Evolutionary conservation across 805 yeast genomes (phyloP).

Genomic region (Teunomyces lycoperdinae): DNA sequence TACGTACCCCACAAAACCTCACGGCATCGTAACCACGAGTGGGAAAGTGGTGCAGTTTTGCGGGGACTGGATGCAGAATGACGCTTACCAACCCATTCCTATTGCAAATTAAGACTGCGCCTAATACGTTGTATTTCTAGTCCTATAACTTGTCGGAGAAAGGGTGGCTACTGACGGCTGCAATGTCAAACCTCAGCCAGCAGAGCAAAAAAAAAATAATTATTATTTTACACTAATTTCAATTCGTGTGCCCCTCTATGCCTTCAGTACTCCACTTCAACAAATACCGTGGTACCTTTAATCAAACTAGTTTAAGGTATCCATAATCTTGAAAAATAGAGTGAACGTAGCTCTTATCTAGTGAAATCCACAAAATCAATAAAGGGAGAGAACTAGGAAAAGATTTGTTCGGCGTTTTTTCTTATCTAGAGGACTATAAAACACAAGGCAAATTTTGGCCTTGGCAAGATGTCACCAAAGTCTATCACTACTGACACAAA

Average conservation of each 20-base stretch:
- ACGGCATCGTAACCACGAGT: background rate
- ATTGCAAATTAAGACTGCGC: background rate
- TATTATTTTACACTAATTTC: background rate
- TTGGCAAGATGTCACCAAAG: slow-evolving; percentile 1
- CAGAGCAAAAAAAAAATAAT: background rate
- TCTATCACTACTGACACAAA: background rate
- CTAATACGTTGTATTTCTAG: background rate
- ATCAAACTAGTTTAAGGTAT: no score
- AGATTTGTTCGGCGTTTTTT: slow-evolving; percentile 1
- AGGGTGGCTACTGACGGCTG: background rate
- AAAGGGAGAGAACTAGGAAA: background rate
- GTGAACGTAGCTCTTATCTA: background rate
- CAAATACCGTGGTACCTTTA: no score
- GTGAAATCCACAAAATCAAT: background rate
- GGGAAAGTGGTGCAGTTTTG: background rate
- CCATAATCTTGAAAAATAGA: background rate
- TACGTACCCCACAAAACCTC: background rate
- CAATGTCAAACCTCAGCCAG: background rate
- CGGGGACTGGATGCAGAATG: background rate
- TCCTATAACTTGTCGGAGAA: no score
- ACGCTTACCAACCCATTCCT: no score
- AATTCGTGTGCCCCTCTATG: no score
- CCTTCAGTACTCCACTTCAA: no score
- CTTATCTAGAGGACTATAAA: background rate
- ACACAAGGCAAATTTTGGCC: background rate